Conservation (phyloP, 1,284 basidiomycete genomes). For the Tylopilus sp. region DNA sequence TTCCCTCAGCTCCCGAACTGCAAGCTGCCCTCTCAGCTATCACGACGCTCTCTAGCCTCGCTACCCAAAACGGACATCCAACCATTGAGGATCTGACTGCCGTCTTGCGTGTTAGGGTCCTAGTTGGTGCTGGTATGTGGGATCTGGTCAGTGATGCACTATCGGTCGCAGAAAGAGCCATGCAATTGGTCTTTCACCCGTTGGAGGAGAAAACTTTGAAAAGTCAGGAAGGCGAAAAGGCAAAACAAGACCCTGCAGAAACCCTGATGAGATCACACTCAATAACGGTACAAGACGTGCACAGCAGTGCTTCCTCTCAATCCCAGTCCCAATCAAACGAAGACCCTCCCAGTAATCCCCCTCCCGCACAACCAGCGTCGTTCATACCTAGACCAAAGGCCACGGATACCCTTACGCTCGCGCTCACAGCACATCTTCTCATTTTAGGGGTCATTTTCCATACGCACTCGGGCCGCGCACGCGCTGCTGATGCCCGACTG, state of each 20-base stretch:
- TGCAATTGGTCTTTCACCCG: slow-evolving; percentile 41
- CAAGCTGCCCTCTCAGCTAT: slow-evolving; percentile 45
- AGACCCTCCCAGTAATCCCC: background rate
- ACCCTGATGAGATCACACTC: slow-evolving; percentile 30
- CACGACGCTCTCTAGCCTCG: slow-evolving; percentile 42
- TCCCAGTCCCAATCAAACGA: slow-evolving; percentile 26
- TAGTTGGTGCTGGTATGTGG: slow-evolving; percentile 56
- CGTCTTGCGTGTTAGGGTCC: slow-evolving; percentile 50
- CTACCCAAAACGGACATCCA: slow-evolving; percentile 42
- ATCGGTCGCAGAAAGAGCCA: slow-evolving; percentile 42
- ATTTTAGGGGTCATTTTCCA: slow-evolving; percentile 58
- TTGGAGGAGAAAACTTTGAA: slow-evolving; percentile 5
- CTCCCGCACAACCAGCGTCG: background rate
- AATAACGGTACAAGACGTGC: slow-evolving; percentile 32
- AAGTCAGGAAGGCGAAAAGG: slow-evolving; percentile 13
- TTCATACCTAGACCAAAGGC: slow-evolving; percentile 19
- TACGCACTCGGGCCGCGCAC: slow-evolving; percentile 53
- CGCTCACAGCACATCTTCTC: slow-evolving; percentile 52
- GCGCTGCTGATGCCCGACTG: slow-evolving; percentile 47
- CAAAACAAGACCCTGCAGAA: slow-evolving; percentile 16
- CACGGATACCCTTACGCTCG: slow-evolving; percentile 39
- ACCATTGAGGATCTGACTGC: slow-evolving; percentile 48
- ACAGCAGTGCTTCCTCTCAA: slow-evolving; percentile 27
- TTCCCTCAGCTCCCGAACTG: slow-evolving; percentile 18
- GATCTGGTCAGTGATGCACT: slow-evolving; percentile 47